A percentile compares a stretch with the other conserved stretches of the same genome.
Conservation (phyloP, 2,329 filamentous ascomycete species). For the Diaporthe destruens region DNA sequence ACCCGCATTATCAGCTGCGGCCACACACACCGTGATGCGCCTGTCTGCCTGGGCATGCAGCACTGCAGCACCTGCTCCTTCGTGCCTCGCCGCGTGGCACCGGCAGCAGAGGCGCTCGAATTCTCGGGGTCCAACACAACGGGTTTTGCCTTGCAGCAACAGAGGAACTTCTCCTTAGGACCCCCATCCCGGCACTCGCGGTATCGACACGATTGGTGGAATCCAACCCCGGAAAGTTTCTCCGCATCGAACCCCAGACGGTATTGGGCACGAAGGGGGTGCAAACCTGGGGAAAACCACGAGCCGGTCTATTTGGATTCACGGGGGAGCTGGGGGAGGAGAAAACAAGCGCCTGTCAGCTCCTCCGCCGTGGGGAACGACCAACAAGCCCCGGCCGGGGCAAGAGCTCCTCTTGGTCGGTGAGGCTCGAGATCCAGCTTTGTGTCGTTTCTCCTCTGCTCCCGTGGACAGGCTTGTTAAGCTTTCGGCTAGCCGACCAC, state of each 20-base stretch:
- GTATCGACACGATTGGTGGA: slow-evolving; percentile 38
- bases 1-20: neutral
- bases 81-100: neutral
- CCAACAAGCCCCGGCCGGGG: neutral
- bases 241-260: slow-evolving; percentile 33
- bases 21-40: too few species aligned
- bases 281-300: slow-evolving; percentile 1
- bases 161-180: neutral
- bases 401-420: neutral
- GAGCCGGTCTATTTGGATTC: neutral
- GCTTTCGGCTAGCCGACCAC: neutral
- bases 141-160: neutral
- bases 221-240: slow-evolving; percentile 15
- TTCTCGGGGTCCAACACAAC: neutral
- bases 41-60: too few species aligned
- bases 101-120: slow-evolving; percentile 2
- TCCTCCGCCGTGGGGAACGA: slow-evolving; percentile 12
- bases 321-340: neutral
- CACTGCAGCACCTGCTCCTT: neutral
- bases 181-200: neutral
- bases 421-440: slow-evolving; percentile 18
- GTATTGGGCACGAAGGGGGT: neutral
- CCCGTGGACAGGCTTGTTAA: neutral
- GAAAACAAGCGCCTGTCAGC: neutral
- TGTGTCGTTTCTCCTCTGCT: neutral